Conservation (phyloP, 768 basidiomycete species). For the Sarcomyxa edulis region DNA sequence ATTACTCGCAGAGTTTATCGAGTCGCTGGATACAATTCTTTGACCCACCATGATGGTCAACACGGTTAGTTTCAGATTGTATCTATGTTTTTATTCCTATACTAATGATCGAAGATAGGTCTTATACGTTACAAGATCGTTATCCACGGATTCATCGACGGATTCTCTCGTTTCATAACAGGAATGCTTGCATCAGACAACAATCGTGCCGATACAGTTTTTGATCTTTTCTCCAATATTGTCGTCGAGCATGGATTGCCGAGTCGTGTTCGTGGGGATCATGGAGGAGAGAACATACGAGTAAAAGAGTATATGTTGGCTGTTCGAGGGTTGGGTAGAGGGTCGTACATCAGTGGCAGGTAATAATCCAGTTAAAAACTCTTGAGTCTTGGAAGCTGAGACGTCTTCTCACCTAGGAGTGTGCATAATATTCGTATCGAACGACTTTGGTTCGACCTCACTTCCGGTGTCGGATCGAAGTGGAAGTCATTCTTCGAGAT, state of each 20-base stretch:
- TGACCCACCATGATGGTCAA: conserved; percentile 29
- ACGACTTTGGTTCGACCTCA: conserved; percentile 18
- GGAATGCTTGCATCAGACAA: conserved; percentile 22
- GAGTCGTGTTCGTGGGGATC: conserved; percentile 22
- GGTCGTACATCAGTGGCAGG: conserved; percentile 20
- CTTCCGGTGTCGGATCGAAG: conserved; percentile 16
- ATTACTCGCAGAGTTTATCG: conserved; percentile 17
- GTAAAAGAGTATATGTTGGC: conserved; percentile 16
- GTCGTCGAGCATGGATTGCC: conserved; percentile 23
- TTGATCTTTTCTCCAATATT: conserved; percentile 12
- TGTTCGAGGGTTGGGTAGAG: conserved; percentile 7
- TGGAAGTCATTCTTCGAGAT: conserved; percentile 22
- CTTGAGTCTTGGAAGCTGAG: background rate
- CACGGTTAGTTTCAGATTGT: conserved; percentile 16
- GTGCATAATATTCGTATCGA: conserved; percentile 24
- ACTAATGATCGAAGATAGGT: conserved; percentile 10
- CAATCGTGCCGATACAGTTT: conserved; percentile 19
- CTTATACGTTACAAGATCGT: conserved; percentile 26
- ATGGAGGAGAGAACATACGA: conserved; percentile 20
- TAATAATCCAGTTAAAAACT: conserved; percentile 2
- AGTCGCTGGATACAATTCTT: conserved; percentile 23
- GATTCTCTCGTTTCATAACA: conserved; percentile 26
- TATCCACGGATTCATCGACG: conserved; percentile 30
- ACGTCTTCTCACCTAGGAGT: conserved; percentile 12
- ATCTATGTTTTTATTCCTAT: background rate